Evolutionary conservation across 2,329 filamentous ascomycete genomes (phyloP), one percentile per base, ranked within the genome.

Genomic region (Metarhizium album): DNA sequence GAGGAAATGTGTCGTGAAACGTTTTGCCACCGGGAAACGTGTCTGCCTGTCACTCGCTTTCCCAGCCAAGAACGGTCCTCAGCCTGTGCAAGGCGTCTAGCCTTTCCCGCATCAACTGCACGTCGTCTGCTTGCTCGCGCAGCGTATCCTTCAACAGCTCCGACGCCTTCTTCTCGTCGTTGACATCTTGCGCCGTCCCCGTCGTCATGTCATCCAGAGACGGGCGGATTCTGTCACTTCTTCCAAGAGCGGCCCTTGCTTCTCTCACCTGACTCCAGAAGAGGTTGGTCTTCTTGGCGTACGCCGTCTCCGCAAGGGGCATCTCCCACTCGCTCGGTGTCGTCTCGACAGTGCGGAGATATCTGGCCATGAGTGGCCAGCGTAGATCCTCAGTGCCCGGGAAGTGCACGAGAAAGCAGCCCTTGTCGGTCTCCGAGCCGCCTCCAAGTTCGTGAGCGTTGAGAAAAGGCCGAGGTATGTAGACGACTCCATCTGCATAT

Each of bases 11-110:
- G n/a, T n/a, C n/a, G n/a, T n/a, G n/a, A n/a, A n/a, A n/a, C n/a
- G n/a, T n/a, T n/a, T n/a, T n/a, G n/a, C n/a, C n/a, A n/a, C n/a
- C n/a, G n/a, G n/a, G n/a, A n/a, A n/a, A n/a, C n/a, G n/a, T 31
- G 11, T 5, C 29, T 31, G 29, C 29, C 11, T 11, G 29, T 31
- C 29, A 35, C 7, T 60, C 52, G 69, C 72, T 3, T 58, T 56
- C 27, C 37, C 16, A 40, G 5, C 37, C 37, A 18, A 40, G 6
- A 9, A 20, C 37, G 7, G 35, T 38, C 35, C 4, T 38, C 14
- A 14, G 16, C 14, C 8, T 18, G 2, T 18, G n/a, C 37, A 40
- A 20, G n/a, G 6, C 37, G 5, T 20, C 18, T 11, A 40, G 2
- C n/a, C 14, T 5, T 11, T 4, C 6, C 37, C 18, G 37, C 18